These are phyloP conservation scores for Cercospora sp. DNA, from an alignment of 2,329 filamentous ascomycete species.

Conservation along the genomic window DNA sequence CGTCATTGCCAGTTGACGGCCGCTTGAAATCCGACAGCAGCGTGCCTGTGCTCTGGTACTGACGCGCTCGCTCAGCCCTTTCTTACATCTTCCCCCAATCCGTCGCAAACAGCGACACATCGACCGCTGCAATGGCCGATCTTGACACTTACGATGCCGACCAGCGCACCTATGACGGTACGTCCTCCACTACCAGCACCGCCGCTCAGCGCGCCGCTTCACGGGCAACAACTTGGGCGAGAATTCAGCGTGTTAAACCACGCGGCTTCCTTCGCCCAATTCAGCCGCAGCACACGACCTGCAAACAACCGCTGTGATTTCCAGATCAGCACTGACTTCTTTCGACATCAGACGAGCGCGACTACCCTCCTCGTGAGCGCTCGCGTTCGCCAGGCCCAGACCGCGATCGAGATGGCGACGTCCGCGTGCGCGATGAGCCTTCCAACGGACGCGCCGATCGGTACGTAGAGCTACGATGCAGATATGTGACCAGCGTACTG, in stretches of 20 bases:
- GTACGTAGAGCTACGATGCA: slow-evolving; percentile 37
- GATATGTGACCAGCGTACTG: background rate
- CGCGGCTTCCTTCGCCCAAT: background rate
- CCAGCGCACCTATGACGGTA: slow-evolving; percentile 66
- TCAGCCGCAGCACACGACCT: background rate
- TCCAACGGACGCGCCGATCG: slow-evolving; percentile 60
- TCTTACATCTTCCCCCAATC: background rate
- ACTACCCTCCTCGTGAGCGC: slow-evolving; percentile 61
- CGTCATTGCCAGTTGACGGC: background rate
- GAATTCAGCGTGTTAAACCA: background rate
- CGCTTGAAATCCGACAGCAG: background rate
- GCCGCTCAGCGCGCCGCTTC: background rate
- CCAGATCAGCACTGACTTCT: slow-evolving; percentile 18
- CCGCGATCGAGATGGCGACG: slow-evolving; percentile 50
- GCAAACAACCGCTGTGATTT: background rate
- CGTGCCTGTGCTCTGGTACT: background rate
- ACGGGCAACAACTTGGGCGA: background rate
- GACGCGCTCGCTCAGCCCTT: background rate
- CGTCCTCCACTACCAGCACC: slow-evolving; percentile 30
- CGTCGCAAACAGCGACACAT: slow-evolving; percentile 8
- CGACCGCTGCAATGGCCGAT: slow-evolving; percentile 42
- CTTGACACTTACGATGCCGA: slow-evolving; percentile 66
- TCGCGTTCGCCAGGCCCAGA: slow-evolving; percentile 63
- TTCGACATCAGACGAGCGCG: slow-evolving; percentile 55
- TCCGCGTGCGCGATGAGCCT: slow-evolving; percentile 59